Conservation (phyloP, 306 rosid genomes). For the Vigna angularis region DNA sequence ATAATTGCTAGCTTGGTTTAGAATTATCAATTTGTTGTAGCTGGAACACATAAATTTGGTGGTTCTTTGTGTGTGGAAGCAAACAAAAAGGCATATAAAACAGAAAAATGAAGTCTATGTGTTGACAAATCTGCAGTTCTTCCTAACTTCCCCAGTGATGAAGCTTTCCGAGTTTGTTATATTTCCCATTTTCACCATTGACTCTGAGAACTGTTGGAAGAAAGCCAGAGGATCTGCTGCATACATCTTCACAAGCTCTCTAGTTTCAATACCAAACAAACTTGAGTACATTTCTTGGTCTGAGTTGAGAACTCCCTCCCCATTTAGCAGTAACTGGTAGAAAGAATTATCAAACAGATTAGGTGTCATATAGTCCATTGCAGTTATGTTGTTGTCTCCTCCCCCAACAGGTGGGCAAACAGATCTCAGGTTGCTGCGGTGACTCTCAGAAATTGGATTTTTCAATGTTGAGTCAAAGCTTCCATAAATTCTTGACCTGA, state of each 20-base stretch:
- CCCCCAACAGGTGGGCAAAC: conserved; percentile 61
- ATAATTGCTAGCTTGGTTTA: conserved; percentile 20
- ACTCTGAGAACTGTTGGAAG: conserved; percentile 86
- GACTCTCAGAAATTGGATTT: conserved; percentile 56
- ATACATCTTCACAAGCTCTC: conserved; percentile 70
- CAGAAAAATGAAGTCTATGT: conserved; percentile 48
- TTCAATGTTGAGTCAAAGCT: conserved; percentile 54
- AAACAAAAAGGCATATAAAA: conserved; percentile 23
- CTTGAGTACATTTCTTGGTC: conserved; percentile 89
- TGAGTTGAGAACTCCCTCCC: conserved; percentile 79
- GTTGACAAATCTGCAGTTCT: conserved; percentile 87
- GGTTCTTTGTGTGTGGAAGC: conserved; percentile 8
- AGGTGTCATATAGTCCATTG: conserved; percentile 83
- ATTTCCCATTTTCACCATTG: conserved; percentile 92
- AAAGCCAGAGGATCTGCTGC: conserved; percentile 75
- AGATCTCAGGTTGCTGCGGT: conserved; percentile 59
- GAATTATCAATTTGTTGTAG: conserved; percentile 18
- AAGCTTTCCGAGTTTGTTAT: conserved; percentile 70
- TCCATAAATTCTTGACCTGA: conserved; percentile 70
- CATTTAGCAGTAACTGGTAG: conserved; percentile 69
- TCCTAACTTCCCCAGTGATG: conserved; percentile 74
- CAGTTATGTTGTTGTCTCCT: conserved; percentile 68
- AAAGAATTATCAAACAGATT: conserved; percentile 84
- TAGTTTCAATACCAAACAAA: conserved; percentile 63
- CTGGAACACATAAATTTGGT: conserved; percentile 30